Percentiles rank a stretch among this genome's conserved stretches.
Conservation (phyloP, 2,329 filamentous ascomycete genomes). For the Fusarium humuli region DNA sequence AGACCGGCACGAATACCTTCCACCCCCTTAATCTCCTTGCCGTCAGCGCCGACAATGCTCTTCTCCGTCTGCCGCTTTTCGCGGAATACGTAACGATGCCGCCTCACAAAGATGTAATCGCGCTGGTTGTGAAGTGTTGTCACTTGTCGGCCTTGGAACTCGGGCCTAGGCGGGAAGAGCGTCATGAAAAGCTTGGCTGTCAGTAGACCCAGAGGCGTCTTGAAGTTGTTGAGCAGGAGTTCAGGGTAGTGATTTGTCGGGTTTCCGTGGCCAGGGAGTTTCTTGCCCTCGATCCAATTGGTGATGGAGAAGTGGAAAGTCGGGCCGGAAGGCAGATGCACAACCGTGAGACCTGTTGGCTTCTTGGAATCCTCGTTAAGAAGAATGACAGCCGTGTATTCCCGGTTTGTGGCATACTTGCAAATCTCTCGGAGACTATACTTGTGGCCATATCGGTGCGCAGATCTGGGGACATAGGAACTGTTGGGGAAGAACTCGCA, state of each 20-base stretch:
- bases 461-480: slow-evolving; percentile 87
- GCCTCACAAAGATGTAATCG: slow-evolving; percentile 93
- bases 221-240: slow-evolving; percentile 92
- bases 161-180: slow-evolving; percentile 76
- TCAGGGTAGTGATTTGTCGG: slow-evolving; percentile 92
- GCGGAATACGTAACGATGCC: slow-evolving; percentile 92
- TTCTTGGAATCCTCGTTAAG: slow-evolving; percentile 91
- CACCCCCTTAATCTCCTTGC: slow-evolving; percentile 84
- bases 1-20: slow-evolving; percentile 87
- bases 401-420: slow-evolving; percentile 82
- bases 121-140: slow-evolving; percentile 94
- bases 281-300: slow-evolving; percentile 90
- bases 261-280: slow-evolving; percentile 88
- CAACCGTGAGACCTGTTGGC: slow-evolving; percentile 82
- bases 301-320: slow-evolving; percentile 93
- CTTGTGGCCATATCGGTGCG: slow-evolving; percentile 86
- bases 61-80: slow-evolving; percentile 91
- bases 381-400: slow-evolving; percentile 86
- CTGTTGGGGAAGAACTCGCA: slow-evolving; percentile 86
- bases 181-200: slow-evolving; percentile 82
- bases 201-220: slow-evolving; percentile 88
- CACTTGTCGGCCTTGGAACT: slow-evolving; percentile 87
- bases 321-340: slow-evolving; percentile 85
- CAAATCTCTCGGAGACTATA: slow-evolving; percentile 93
- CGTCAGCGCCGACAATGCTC: slow-evolving; percentile 82